Base-by-base conservation (phyloP, 2,329 filamentous ascomycete genomes). In the Neonectria coccinea region DNA sequence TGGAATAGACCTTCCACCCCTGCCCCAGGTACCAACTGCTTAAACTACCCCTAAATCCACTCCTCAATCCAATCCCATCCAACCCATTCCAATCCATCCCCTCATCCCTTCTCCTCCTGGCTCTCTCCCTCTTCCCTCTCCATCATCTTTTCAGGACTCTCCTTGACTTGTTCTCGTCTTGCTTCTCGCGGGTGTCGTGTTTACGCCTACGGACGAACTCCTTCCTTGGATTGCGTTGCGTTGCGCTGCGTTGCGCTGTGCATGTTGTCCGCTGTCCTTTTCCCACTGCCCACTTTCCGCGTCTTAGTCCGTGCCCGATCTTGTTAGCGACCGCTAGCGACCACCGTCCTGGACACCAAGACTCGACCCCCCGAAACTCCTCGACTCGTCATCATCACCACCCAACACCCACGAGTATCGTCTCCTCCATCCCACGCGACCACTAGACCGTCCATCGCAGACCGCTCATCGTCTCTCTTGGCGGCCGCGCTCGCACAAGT, bases 41-140 rank as follows among this genome's bases (percentile, higher is more conserved):
- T 12, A 22, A 48, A 45, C 47, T 59, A 36, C 61, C 56, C 61
- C 56, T 55, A 59, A 64, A 59, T 62, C 48, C 54, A 62, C 31
- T 25, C 45, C 27, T 48, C 33, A 71, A 63, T 67, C 62, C 64
- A 73, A 69, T 50, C 62, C 67, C 39, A 67, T 52, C 56, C 61
- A 52, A 52, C 57, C 59, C 69, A 69, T 73, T 71, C 69, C 67
- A 65, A 62, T 61, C 54, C 47, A 53, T 54, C 25, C 41, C n/a
- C 31, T 58, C 54, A 59, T 63, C 67, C 65, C 66, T 65, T 52
- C 58, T 63, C 33, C 54, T 67, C 64, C 55, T 66, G 66, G 42
- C 53, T 70, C 56, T 69, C 39, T 68, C 62, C 64, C 44, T 42
- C 60, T 36, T 62, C 55, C 11, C 18, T 45, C 44, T 53, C 53